Percentiles rank a stretch among this genome's conserved stretches.
Conservation (phyloP, 140 eudicot genomes). For the Erigeron philadelphicus region DNA sequence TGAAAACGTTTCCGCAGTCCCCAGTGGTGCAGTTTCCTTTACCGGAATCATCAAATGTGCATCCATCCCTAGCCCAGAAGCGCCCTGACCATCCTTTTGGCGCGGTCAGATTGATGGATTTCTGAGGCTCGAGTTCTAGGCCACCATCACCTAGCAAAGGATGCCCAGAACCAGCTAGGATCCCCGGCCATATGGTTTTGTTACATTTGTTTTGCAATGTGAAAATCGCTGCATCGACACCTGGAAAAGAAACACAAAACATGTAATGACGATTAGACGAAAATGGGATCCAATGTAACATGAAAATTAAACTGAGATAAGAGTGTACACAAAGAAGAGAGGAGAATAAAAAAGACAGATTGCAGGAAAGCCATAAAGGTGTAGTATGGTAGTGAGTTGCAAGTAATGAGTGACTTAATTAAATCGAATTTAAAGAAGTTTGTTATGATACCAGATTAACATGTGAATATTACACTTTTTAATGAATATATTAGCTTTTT, state of each 20-base stretch:
- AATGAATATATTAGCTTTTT: conserved; percentile 1
- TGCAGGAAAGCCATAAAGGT: conserved; percentile 16
- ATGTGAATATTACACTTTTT: conserved; percentile 1
- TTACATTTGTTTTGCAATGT: conserved; percentile 44
- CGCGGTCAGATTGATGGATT: conserved; percentile 20
- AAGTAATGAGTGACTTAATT: neutral
- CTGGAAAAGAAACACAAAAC: conserved; percentile 21
- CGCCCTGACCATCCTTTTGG: conserved; percentile 54
- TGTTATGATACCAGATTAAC: conserved; percentile 17
- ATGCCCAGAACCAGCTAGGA: conserved; percentile 33
- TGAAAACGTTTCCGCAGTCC: conserved; percentile 49
- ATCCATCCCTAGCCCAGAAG: conserved; percentile 50
- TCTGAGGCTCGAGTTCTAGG: conserved; percentile 30
- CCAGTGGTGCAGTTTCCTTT: conserved; percentile 50
- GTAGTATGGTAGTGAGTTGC: neutral
- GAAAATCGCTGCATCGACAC: conserved; percentile 40
- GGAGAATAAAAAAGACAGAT: conserved; percentile 2
- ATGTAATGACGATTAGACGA: neutral
- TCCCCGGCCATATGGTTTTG: conserved; percentile 62
- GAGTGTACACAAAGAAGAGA: conserved; percentile 26
- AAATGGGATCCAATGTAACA: neutral
- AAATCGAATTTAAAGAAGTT: conserved; percentile 10
- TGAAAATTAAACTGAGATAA: neutral
- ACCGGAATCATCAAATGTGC: conserved; percentile 40
- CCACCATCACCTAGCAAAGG: conserved; percentile 46